Evolutionary conservation across 2,329 filamentous ascomycete genomes (phyloP).

Genomic region (Bipolaris zeicola): DNA sequence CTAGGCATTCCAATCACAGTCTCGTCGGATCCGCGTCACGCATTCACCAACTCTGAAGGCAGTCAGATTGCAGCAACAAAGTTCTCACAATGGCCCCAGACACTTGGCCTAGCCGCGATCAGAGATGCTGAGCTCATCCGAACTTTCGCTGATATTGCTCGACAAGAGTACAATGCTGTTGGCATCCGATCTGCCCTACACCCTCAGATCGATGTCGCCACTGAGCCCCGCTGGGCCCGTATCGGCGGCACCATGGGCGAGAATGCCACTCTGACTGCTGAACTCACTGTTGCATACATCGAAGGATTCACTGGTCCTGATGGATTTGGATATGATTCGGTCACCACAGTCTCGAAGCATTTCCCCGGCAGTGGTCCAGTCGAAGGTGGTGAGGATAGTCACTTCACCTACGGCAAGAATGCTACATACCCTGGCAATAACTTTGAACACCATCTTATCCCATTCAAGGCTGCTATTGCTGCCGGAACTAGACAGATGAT

Average conservation of each 20-base stretch:
- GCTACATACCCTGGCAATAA: slow-evolving; percentile 58
- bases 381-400: slow-evolving; percentile 58
- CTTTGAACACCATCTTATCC: slow-evolving; percentile 57
- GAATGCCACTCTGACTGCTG: slow-evolving; percentile 51
- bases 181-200: slow-evolving; percentile 56
- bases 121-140: slow-evolving; percentile 53
- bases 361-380: slow-evolving; percentile 60
- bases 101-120: slow-evolving; percentile 57
- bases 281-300: slow-evolving; percentile 53
- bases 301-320: slow-evolving; percentile 55
- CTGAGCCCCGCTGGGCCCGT: slow-evolving; percentile 59
- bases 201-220: slow-evolving; percentile 59
- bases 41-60: slow-evolving; percentile 53
- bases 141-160: slow-evolving; percentile 56
- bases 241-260: slow-evolving; percentile 57
- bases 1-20: slow-evolving; percentile 58
- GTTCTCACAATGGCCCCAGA: slow-evolving; percentile 60
- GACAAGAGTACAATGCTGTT: slow-evolving; percentile 54
- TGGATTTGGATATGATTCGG: slow-evolving; percentile 51
- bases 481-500: slow-evolving; percentile 59
- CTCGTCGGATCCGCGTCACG: slow-evolving; percentile 56
- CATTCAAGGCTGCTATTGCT: slow-evolving; percentile 58
- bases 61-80: slow-evolving; percentile 52
- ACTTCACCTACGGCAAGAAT: slow-evolving; percentile 60
- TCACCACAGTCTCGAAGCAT: slow-evolving; percentile 60